phyloP scores from a whole-genome alignment of 371 early-diverging fungal genomes.

The Actinomucor elegans region DNA sequence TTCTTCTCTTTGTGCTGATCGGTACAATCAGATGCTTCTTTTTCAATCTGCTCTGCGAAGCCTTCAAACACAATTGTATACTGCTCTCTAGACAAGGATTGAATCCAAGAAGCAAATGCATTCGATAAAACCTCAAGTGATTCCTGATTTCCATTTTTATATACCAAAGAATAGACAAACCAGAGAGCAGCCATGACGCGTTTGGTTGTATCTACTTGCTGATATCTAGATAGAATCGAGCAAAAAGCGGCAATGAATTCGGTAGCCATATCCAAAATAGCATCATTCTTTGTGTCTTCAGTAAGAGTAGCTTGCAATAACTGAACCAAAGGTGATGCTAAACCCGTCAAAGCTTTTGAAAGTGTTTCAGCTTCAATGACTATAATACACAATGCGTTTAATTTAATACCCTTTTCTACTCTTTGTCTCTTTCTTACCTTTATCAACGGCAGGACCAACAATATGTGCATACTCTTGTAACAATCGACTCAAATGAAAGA shows the following conservation, averaged over 20 bases:
- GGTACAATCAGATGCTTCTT: conserved; percentile 22
- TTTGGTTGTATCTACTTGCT: conserved; percentile 25
- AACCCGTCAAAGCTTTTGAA: conserved; percentile 13
- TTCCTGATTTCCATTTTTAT: conserved; percentile 16
- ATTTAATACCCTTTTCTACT: background rate
- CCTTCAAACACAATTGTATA: conserved; percentile 24
- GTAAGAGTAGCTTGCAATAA: conserved; percentile 17
- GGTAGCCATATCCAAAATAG: conserved; percentile 21
- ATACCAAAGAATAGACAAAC: conserved; percentile 30
- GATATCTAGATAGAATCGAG: conserved; percentile 26
- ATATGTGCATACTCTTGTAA: conserved; percentile 28
- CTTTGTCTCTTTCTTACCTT: conserved; percentile 12
- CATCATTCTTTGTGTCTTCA: background rate
- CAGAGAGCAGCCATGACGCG: conserved; percentile 31
- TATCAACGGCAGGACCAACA: conserved; percentile 17
- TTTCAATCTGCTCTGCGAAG: conserved; percentile 24
- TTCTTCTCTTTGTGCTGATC: conserved; percentile 23
- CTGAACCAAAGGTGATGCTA: conserved; percentile 24
- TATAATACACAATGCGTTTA: background rate
- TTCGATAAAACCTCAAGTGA: conserved; percentile 12
- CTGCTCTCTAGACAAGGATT: conserved; percentile 28
- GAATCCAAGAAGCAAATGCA: conserved; percentile 33
- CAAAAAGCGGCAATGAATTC: conserved; percentile 38
- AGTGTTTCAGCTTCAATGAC: conserved; percentile 22
- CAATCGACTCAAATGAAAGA: conserved; percentile 22